Conservation (phyloP, 768 basidiomycete species). For the Tremella fuciformis region DNA sequence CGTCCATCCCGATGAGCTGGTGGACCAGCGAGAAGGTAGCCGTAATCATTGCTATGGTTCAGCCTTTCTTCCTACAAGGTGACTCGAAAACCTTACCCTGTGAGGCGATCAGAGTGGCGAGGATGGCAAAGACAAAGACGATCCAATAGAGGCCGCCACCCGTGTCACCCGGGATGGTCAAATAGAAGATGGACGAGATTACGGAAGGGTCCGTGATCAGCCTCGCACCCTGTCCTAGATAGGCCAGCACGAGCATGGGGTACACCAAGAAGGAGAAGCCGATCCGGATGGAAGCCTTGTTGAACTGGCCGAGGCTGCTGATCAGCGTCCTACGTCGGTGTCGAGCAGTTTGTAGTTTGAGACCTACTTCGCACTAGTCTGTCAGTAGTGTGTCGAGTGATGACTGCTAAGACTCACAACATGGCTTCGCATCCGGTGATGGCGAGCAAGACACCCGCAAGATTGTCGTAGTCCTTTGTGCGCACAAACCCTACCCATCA, state of each 20-base stretch:
- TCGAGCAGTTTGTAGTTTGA: not conserved
- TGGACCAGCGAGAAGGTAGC: slow-evolving; percentile 61
- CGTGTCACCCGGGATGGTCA: slow-evolving; percentile 61
- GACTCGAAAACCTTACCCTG: slow-evolving; percentile 3
- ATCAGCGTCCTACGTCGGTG: not conserved
- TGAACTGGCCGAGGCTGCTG: slow-evolving; percentile 66
- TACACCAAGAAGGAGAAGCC: slow-evolving; percentile 60
- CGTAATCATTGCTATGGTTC: slow-evolving; percentile 63
- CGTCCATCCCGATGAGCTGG: slow-evolving; percentile 64
- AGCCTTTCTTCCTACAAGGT: not conserved
- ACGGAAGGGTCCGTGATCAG: slow-evolving; percentile 59
- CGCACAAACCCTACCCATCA: slow-evolving; percentile 58
- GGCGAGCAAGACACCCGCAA: slow-evolving; percentile 65
- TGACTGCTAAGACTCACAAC: slow-evolving; percentile 6
- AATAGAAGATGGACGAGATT: slow-evolving; percentile 63
- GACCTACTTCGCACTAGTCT: slow-evolving; percentile 1
- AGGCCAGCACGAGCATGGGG: slow-evolving; percentile 63
- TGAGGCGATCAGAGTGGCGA: slow-evolving; percentile 56
- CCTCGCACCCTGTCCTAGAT: slow-evolving; percentile 69
- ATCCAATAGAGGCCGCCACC: slow-evolving; percentile 66
- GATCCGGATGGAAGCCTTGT: slow-evolving; percentile 61
- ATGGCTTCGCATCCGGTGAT: slow-evolving; percentile 65
- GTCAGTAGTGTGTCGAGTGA: not conserved
- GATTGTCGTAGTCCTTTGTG: slow-evolving; percentile 61
- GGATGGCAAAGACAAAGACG: slow-evolving; percentile 62